A percentile compares a stretch with the other conserved stretches of the same genome.
Evolutionary conservation across 75 land plant species (phyloP).

Genomic region (Larix kaempferi): DNA sequence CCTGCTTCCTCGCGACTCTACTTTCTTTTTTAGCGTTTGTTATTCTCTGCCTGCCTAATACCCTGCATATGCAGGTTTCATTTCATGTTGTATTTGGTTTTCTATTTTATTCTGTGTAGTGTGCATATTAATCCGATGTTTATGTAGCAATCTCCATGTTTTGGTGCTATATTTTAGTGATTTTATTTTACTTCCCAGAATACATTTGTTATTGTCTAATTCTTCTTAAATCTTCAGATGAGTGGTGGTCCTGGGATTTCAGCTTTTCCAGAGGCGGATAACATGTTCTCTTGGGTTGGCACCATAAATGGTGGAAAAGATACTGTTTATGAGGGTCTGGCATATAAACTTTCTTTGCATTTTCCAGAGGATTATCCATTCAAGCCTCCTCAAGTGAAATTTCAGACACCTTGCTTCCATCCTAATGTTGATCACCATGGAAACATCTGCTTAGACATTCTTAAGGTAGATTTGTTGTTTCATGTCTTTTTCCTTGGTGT

Average conservation of each 20-base stretch:
- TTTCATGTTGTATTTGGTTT: no score
- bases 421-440: constrained; percentile 88
- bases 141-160: neutral
- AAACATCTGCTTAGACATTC: constrained; percentile 85
- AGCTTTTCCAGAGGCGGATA: constrained; percentile 84
- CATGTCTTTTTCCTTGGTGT: neutral
- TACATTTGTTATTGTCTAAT: neutral
- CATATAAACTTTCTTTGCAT: constrained; percentile 65
- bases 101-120: no score
- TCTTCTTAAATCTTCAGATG: constrained; percentile 25
- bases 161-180: no score
- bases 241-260: constrained; percentile 80
- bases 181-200: no score
- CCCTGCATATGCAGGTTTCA: no score
- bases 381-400: constrained; percentile 84
- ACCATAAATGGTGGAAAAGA: constrained; percentile 77
- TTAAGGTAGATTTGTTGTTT: constrained; percentile 64
- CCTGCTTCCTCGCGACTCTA: no score
- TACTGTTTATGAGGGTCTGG: constrained; percentile 75
- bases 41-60: rapidly evolving
- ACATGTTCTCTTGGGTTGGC: constrained; percentile 86
- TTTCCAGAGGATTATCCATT: constrained; percentile 87
- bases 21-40: no score
- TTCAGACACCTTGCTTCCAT: constrained; percentile 88
- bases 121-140: no score